Conservation (phyloP, 176 grass and related monocot species). For the Chrysopogon serrulatus region DNA sequence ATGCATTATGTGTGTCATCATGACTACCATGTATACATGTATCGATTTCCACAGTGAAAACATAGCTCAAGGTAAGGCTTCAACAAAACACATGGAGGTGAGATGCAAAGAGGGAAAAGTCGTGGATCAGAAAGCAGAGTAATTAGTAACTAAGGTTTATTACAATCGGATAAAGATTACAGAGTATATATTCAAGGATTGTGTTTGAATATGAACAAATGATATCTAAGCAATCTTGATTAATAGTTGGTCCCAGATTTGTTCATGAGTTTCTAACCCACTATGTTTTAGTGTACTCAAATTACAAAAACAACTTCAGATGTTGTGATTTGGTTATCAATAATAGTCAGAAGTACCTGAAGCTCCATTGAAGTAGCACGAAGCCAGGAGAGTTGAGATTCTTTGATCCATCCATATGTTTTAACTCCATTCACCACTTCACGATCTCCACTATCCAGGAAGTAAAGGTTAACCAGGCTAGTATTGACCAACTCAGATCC, state of each 20-base stretch:
- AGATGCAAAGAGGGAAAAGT: background rate
- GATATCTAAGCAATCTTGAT: background rate
- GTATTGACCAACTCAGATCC: slow-evolving; percentile 59
- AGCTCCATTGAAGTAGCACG: slow-evolving; percentile 43
- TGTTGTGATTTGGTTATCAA: background rate
- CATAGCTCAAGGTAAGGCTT: background rate
- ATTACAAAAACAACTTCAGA: background rate
- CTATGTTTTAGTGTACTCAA: background rate
- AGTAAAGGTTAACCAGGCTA: slow-evolving; percentile 89
- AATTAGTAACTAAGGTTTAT: background rate
- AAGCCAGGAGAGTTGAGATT: slow-evolving; percentile 82
- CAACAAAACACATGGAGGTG: background rate
- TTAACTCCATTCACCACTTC: slow-evolving; percentile 54
- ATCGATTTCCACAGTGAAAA: background rate
- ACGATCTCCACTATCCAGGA: slow-evolving; percentile 81
- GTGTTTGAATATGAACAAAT: background rate
- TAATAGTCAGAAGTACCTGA: slow-evolving; percentile 45
- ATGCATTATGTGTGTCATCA: background rate
- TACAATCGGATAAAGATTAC: background rate
- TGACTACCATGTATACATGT: background rate
- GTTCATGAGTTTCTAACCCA: background rate
- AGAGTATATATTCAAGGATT: background rate
- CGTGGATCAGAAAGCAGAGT: background rate
- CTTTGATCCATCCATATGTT: slow-evolving; percentile 93
- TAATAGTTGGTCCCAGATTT: background rate